A percentile compares a stretch with the other conserved stretches of the same genome.
Evolutionary conservation across 1,284 basidiomycete species (phyloP).

Genomic region (Rhizoctonia solani): DNA sequence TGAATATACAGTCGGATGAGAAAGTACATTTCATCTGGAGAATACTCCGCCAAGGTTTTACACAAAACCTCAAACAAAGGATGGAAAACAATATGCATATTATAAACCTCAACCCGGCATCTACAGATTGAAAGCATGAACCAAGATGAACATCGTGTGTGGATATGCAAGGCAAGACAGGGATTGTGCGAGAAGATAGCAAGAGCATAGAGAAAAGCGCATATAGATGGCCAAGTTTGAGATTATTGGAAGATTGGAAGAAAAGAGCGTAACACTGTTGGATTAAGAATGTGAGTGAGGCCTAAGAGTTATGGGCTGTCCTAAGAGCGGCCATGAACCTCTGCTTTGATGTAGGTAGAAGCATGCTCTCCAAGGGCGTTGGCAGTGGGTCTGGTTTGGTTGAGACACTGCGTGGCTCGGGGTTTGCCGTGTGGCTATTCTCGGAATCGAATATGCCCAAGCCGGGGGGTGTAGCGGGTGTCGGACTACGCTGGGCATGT

Average conservation of each 20-base stretch:
- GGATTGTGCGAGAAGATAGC: not conserved
- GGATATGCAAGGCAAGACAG: not conserved
- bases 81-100: too few relatives aligned
- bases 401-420: not conserved
- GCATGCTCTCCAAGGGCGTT: slow-evolving; percentile 22
- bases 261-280: not conserved
- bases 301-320: not conserved
- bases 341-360: slow-evolving; percentile 18
- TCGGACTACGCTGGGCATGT: not conserved
- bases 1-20: not conserved
- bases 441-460: not conserved
- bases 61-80: too few relatives aligned
- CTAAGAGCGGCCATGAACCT: slow-evolving; percentile 13
- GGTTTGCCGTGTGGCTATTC: not conserved
- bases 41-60: too few relatives aligned
- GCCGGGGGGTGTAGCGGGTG: slow-evolving; percentile 14
- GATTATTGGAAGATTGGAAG: not conserved
- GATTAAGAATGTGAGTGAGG: not conserved
- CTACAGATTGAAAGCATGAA: not conserved
- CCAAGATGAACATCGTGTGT: not conserved
- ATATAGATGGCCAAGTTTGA: not conserved
- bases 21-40: too few relatives aligned
- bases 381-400: slow-evolving; percentile 14
- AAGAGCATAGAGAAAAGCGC: slow-evolving; percentile 2
- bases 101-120: too few relatives aligned